phyloP scores from a whole-genome alignment of 2,329 filamentous ascomycete genomes.

The Cordyceps tenuipes region DNA sequence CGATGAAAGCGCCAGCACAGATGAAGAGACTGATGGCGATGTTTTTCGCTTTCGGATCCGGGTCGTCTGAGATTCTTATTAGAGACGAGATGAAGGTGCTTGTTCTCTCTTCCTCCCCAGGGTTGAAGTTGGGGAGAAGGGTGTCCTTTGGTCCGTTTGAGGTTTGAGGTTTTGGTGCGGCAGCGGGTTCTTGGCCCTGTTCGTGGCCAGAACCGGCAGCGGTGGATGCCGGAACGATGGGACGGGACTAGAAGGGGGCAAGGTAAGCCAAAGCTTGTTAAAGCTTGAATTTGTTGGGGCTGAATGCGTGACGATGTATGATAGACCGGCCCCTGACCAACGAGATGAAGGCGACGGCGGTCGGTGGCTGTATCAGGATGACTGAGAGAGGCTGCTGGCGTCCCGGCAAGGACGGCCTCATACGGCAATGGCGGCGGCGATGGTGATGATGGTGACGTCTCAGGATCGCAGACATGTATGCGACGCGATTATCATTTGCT shows the following conservation, averaged over 20 bases:
- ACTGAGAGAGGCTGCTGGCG: neutral
- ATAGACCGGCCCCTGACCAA: neutral
- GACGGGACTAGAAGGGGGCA: neutral
- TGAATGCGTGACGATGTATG: neutral
- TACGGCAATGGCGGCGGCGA: neutral
- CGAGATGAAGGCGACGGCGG: neutral
- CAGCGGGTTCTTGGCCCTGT: neutral
- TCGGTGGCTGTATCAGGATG: neutral
- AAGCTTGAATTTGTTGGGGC: neutral
- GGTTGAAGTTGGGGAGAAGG: neutral
- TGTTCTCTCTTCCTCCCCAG: neutral
- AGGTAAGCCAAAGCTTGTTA: neutral
- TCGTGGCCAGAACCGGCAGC: neutral
- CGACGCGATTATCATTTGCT: neutral
- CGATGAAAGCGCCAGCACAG: slow-evolving; percentile 6
- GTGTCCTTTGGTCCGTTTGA: neutral
- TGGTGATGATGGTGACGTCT: neutral
- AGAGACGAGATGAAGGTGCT: neutral
- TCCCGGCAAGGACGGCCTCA: neutral
- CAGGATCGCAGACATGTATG: slow-evolving; percentile 11
- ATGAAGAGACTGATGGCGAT: slow-evolving; percentile 7
- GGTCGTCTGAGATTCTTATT: slow-evolving; percentile 1
- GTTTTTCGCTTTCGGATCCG: neutral
- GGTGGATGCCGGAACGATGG: neutral
- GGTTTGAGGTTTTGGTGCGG: slow-evolving; percentile 4